Evolutionary conservation across 179 eudicot genomes (phyloP), one percentile per base, ranked within the genome.

Genomic region (Vitellaria paradoxa): DNA sequence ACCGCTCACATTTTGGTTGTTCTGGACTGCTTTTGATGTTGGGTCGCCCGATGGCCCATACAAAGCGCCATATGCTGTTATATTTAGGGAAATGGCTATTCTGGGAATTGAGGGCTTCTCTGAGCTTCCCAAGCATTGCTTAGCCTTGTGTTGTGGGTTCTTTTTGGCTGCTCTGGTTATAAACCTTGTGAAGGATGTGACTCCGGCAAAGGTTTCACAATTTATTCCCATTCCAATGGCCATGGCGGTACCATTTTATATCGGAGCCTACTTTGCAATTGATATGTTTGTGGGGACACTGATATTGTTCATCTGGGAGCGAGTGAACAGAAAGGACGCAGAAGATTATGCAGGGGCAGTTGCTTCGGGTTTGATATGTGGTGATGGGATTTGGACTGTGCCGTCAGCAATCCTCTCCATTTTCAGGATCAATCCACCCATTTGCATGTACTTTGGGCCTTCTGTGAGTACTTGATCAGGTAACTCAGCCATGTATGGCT

Each of bases 221-320:
- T 95, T 78, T 73, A 88, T 95, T 66, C 98, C 99, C 0, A 89
- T 95, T 69, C 99, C 99, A 0, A 96, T 96, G 99, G 99, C 99
- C 13, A 96, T 96, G 99, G 98, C 97, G 6, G 98, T 96, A 37
- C 99, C 98, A 2, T 95, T 95, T 82, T 96, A 93, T 77, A 91
- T 93, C 3, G 99, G 99, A n/a, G 99, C 98, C 14, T 96, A 96
- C 79, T 96, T 96, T 81, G 97, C 99, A 0, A 89, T 96, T 3
- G 98, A 96, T 78, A 96, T 96, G 99, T 93, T 93, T 85, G 90
- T 91, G n/a, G 98, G 99, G 14, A 93, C 96, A 0, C 93, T 91
- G 68, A 91, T 96, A 70, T 77, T 96, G 82, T 96, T 88, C 68
- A 85, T 90, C 3, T 96, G 98, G 98, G 94, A 93, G 87, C 78